Evolutionary conservation across 176 grass and related monocot genomes (phyloP).

Genomic region (Chloris gayana): DNA sequence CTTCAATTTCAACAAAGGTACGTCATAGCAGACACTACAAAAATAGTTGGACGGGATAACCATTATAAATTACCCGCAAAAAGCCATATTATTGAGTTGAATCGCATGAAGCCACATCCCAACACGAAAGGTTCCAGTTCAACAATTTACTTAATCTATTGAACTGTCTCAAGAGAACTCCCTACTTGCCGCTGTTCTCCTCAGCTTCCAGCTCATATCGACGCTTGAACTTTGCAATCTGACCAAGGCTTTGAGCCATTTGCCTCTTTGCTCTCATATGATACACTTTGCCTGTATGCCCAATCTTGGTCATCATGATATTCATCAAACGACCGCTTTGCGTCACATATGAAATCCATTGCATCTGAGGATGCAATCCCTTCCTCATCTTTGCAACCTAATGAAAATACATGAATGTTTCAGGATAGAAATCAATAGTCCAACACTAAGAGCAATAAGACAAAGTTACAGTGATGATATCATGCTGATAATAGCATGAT

Average conservation of each 20-base stretch:
- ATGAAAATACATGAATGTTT: no score
- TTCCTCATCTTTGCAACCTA: slow-evolving; percentile 44
- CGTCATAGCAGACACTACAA: not conserved
- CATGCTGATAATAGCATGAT: not conserved
- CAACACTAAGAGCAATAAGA: not conserved
- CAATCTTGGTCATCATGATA: slow-evolving; percentile 60
- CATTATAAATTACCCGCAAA: not conserved
- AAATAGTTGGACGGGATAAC: not conserved
- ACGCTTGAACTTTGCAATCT: slow-evolving; percentile 37
- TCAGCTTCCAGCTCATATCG: slow-evolving; percentile 19
- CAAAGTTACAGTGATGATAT: not conserved
- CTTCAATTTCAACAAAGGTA: not conserved
- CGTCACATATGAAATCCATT: slow-evolving; percentile 68
- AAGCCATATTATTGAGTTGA: not conserved
- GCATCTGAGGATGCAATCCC: slow-evolving; percentile 60
- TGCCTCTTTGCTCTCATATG: slow-evolving; percentile 66
- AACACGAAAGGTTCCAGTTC: not conserved
- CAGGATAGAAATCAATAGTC: not conserved
- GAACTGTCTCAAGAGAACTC: not conserved
- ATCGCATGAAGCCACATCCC: not conserved
- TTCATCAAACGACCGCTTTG: slow-evolving; percentile 58
- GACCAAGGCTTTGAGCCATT: slow-evolving; percentile 59
- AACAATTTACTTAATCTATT: not conserved
- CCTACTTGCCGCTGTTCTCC: slow-evolving; percentile 24
- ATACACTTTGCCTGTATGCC: slow-evolving; percentile 56